Evolutionary conservation across 2,329 filamentous ascomycete species (phyloP).

Genomic region (Fusarium sacchari): DNA sequence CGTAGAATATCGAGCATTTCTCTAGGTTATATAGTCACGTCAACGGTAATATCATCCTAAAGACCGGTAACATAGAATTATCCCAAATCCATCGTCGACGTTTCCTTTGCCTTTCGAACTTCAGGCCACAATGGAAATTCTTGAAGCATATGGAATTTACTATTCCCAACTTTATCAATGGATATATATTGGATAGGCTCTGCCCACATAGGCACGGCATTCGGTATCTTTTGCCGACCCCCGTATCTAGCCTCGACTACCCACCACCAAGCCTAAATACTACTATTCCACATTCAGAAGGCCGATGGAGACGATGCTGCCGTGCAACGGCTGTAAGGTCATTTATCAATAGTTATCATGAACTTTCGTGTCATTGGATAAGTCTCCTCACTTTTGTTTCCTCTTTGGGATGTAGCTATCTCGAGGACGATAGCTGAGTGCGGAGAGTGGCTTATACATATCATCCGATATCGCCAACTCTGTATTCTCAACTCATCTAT

Average conservation of each 20-base stretch:
- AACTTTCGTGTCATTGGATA: constrained; percentile 6
- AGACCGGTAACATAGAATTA: too few relatives aligned
- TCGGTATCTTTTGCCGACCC: not conserved
- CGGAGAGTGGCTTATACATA: constrained; percentile 5
- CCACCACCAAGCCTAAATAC: not conserved
- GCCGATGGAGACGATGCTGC: constrained; percentile 29
- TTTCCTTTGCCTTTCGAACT: too few relatives aligned
- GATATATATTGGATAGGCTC: fast-evolving
- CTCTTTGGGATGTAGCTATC: not conserved
- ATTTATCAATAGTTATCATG: constrained; percentile 3
- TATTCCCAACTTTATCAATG: not conserved
- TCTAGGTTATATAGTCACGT: not conserved
- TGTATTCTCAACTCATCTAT: too few relatives aligned
- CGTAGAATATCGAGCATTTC: fast-evolving
- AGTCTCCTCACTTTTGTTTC: constrained; percentile 5
- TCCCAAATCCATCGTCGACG: fast-evolving
- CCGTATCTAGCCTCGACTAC: constrained; percentile 11
- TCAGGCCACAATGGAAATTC: not conserved
- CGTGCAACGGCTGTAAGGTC: not conserved
- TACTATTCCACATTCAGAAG: constrained; percentile 25
- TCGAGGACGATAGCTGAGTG: not conserved
- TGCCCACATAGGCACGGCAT: not conserved
- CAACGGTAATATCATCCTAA: fast-evolving
- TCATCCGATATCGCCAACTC: not conserved
- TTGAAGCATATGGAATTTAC: fast-evolving